phyloP scores from a whole-genome alignment of 768 basidiomycete species.

The Asterophora parasitica region DNA sequence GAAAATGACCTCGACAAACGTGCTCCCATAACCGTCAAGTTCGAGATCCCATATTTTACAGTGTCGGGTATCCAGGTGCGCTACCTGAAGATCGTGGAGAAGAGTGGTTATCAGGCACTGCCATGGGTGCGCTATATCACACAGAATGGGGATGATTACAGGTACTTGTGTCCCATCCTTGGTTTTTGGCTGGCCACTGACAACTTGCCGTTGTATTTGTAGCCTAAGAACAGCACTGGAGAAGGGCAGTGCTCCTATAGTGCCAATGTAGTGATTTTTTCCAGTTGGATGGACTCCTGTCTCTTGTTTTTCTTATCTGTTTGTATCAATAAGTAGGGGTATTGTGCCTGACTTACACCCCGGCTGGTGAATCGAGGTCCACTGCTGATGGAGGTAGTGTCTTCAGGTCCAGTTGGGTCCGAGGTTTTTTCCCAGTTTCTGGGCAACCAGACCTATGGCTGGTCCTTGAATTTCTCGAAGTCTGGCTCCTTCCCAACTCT shows the following conservation, averaged over 20 bases:
- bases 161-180: slow-evolving; percentile 35
- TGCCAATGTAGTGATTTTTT: slow-evolving; percentile 42
- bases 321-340: no score
- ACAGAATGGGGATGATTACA: slow-evolving; percentile 89
- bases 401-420: no score
- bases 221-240: slow-evolving; percentile 73
- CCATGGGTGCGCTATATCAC: slow-evolving; percentile 97
- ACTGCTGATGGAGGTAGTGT: no score
- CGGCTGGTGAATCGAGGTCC: no score
- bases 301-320: no score
- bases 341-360: no score
- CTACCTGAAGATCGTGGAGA: slow-evolving; percentile 98
- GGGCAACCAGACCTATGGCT: no score
- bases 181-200: neutral
- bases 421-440: no score
- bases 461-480: no score
- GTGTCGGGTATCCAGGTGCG: slow-evolving; percentile 97
- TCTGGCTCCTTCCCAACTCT: no score
- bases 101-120: slow-evolving; percentile 93
- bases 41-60: slow-evolving; percentile 98
- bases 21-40: slow-evolving; percentile 94
- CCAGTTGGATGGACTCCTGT: no score
- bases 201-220: neutral
- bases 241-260: slow-evolving; percentile 65
- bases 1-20: slow-evolving; percentile 83